Conservation (phyloP, 2,329 filamentous ascomycete genomes). For the Aspergillus niger region DNA sequence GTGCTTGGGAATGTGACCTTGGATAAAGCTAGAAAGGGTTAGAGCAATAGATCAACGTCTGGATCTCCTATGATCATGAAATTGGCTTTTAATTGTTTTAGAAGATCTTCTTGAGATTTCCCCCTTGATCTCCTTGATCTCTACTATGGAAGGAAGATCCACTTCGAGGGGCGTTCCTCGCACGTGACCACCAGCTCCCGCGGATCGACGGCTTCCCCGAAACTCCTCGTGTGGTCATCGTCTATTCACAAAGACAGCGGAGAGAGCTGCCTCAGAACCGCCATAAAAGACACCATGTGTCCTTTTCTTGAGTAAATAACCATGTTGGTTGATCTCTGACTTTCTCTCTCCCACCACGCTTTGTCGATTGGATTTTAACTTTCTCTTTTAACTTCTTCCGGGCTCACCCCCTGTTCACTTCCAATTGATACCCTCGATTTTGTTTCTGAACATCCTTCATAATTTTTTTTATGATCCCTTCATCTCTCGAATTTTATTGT, state of each 20-base stretch:
- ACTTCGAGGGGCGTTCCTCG: not conserved
- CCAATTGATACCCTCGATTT: conserved; percentile 4
- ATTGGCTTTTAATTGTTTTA: no score
- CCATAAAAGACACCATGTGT: conserved; percentile 16
- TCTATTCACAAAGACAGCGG: conserved; percentile 14
- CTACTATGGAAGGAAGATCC: not conserved
- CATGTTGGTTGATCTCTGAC: conserved; percentile 8
- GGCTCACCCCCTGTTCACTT: not conserved
- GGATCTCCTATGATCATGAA: no score
- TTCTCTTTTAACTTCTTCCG: not conserved
- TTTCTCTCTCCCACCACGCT: not conserved
- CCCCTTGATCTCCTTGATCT: no score
- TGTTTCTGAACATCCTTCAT: not conserved
- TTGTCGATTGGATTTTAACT: not conserved
- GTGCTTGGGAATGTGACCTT: no score
- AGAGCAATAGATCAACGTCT: no score
- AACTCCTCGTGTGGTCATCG: conserved; percentile 7
- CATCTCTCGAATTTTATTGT: not conserved
- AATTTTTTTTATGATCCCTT: not conserved
- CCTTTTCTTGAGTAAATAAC: conserved; percentile 11
- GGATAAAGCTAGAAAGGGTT: no score
- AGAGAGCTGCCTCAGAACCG: conserved; percentile 9
- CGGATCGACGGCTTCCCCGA: conserved; percentile 12
- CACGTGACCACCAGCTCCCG: conserved; percentile 21
- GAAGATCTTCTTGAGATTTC: no score